Base-by-base conservation (phyloP, 495 filamentous ascomycete species). In the Xylaria scruposa region DNA sequence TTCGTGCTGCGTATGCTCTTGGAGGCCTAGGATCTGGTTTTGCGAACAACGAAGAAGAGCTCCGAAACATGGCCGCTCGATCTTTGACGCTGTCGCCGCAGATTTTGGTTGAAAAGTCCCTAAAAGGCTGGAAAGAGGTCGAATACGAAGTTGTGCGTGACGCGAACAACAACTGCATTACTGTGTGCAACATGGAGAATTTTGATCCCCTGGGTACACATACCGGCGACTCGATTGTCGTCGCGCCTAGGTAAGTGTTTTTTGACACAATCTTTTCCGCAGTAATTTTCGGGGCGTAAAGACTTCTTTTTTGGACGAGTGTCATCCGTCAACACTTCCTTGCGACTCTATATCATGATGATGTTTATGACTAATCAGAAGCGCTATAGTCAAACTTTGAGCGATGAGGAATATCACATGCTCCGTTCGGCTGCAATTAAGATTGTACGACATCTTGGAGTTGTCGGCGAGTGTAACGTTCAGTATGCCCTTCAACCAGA, bases 171-270 rank as follows among this genome's bases (percentile, higher is more conserved):
- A 98, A 98, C 85, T 98, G 96, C 82, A 98, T 98, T 75, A 98
- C 95, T 21, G 95, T 98, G 58, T 98, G 95, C 86, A 98, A 98
- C 85, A 98, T 98, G 95, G 95, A 98, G 85, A 98, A 98, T 84
- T 98, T 98, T 78, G 95, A 98, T 79, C 95, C 95, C 47, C 87
- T 98, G 44, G 95, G 95, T 78, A 95, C 97, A 67, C 95, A 98
- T 79, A 98, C 95, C 49, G 95, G 95, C 80, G 95, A 98, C 84
- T 97, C 94, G 72, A 97, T 98, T 75, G 95, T 98, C 67, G 94
- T 98, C 75, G 94, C 95, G 63, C 95, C 95, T 21, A 60, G 58
- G 58, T 60, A 60, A 60, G 58, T 21, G 31, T 6, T n/a, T 60
- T 8, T 38, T 3, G 26, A 10, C 26, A 21, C n/a, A 31, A 31